Evolutionary conservation across 2,329 filamentous ascomycete genomes (phyloP).

Genomic region (Coleophoma crateriformis): DNA sequence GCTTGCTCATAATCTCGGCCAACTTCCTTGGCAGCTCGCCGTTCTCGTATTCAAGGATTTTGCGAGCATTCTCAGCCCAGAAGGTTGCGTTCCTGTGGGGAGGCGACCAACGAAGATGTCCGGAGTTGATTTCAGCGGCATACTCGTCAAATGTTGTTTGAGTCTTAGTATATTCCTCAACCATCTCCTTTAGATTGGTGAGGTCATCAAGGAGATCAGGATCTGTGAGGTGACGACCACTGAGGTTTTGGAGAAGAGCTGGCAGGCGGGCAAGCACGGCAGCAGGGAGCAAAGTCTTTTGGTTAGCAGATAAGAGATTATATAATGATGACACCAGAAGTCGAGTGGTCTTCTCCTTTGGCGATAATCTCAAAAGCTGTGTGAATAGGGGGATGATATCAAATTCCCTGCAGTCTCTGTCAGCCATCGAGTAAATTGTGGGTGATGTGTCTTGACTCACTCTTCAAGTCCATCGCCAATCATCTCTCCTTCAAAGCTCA

Average conservation of each 20-base stretch:
- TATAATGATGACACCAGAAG: slow-evolving; percentile 83
- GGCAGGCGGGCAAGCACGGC: slow-evolving; percentile 83
- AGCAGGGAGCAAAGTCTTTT: slow-evolving; percentile 71
- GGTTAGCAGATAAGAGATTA: slow-evolving; percentile 71
- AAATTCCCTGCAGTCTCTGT: slow-evolving; percentile 63
- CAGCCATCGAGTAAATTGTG: slow-evolving; percentile 13
- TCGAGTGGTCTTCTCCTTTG: slow-evolving; percentile 96
- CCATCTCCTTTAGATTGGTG: slow-evolving; percentile 52
- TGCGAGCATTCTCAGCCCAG: slow-evolving; percentile 67
- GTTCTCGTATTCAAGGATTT: slow-evolving; percentile 62
- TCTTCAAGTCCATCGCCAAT: slow-evolving; percentile 75
- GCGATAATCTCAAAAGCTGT: slow-evolving; percentile 85
- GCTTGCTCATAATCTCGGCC: slow-evolving; percentile 60
- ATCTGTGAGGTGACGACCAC: slow-evolving; percentile 57
- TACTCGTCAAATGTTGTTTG: slow-evolving; percentile 45
- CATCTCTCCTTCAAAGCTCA: slow-evolving; percentile 83
- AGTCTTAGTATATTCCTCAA: slow-evolving; percentile 63
- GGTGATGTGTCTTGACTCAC: slow-evolving; percentile 43
- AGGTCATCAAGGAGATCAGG: slow-evolving; percentile 60
- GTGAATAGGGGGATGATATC: slow-evolving; percentile 88
- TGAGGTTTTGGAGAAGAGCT: slow-evolving; percentile 56
- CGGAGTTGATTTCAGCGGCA: slow-evolving; percentile 61
- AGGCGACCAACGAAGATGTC: slow-evolving; percentile 70
- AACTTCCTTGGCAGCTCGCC: slow-evolving; percentile 61
- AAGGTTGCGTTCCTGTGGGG: slow-evolving; percentile 66